Evolutionary conservation across 148 eudicot genomes (phyloP), one percentile per base, ranked within the genome.

Genomic region (Cornus controversa): DNA sequence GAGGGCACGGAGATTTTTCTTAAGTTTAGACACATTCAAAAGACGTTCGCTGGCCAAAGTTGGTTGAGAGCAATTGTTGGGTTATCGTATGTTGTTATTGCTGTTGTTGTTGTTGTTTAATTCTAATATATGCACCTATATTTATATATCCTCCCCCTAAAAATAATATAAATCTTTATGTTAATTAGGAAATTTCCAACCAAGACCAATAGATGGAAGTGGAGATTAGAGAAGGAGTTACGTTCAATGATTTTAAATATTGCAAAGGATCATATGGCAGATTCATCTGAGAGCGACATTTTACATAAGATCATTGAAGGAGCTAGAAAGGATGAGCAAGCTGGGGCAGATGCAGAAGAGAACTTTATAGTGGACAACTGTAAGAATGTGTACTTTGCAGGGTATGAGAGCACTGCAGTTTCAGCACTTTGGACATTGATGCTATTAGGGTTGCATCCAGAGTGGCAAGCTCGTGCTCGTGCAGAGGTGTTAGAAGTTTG

Each of bases 311-410:
- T 91, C 74, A 85, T 89, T 11, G 87, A 79, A 65, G 87, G 86
- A 37, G 92, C 95, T 22, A 73, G 80, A 77, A 82, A 26, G 47
- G 80, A 74, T 54, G 75, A 74, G 29, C 78, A 68, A 42, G 23
- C 71, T n/a, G 75, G 79, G 23, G 71, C 53, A 31, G 78, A 80
- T 50, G 69, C 85, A 18, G 42, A 79, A 63, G 31, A 84, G 76
- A 86, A 78, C 74, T 82, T 92, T 69, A 78, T 92, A 42, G 85
- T 92, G 22, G 95, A 91, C 45, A 91, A 89, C 47, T 89, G 93
- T 86, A 91, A 91, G 81, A 91, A 67, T 66, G 81, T 91, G 66
- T 91, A 89, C 69, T 85, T 89, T 71, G 91, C 91, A 72, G 93
- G 91, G 71, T 86, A 89, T 67, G 92, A 91, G 71, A 86, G 91